These are phyloP conservation scores for Cucumis melo DNA, from an alignment of 306 rosid species.

Conservation along the genomic window DNA sequence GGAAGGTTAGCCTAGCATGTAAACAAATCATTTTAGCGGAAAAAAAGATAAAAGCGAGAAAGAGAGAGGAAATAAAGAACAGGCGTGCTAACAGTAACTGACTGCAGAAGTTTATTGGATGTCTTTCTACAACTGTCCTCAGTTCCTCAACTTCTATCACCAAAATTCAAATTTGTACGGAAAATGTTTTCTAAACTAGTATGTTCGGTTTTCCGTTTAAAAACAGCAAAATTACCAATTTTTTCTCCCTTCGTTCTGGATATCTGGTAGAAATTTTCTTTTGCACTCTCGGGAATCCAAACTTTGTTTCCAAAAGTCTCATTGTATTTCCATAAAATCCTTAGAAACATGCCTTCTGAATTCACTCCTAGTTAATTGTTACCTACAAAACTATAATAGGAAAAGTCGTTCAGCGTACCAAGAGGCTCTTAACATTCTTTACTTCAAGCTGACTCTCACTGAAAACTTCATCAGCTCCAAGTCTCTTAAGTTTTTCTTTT, in stretches of 20 bases:
- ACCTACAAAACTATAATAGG: neutral
- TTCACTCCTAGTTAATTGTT: neutral
- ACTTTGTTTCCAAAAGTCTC: neutral
- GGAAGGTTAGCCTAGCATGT: slow-evolving; percentile 44
- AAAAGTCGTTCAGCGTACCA: slow-evolving; percentile 33
- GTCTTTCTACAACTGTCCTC: neutral
- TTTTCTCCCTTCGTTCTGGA: neutral
- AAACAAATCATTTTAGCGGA: slow-evolving; percentile 7
- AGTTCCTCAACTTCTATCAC: neutral
- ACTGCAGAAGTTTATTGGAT: neutral
- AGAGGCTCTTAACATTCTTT: slow-evolving; percentile 75
- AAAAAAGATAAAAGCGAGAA: neutral
- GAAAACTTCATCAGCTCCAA: slow-evolving; percentile 82
- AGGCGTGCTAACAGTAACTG: neutral
- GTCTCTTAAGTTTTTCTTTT: slow-evolving; percentile 52
- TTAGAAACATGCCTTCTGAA: neutral
- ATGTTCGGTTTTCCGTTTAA: neutral
- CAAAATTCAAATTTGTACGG: neutral
- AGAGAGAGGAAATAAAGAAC: neutral
- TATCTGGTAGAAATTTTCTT: neutral
- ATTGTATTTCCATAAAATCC: neutral
- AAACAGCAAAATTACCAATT: neutral
- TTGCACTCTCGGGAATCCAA: neutral
- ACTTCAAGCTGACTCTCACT: slow-evolving; percentile 70
- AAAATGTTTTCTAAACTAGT: neutral